Conservation (phyloP, 768 basidiomycete genomes). For the Mycena vitilis region DNA sequence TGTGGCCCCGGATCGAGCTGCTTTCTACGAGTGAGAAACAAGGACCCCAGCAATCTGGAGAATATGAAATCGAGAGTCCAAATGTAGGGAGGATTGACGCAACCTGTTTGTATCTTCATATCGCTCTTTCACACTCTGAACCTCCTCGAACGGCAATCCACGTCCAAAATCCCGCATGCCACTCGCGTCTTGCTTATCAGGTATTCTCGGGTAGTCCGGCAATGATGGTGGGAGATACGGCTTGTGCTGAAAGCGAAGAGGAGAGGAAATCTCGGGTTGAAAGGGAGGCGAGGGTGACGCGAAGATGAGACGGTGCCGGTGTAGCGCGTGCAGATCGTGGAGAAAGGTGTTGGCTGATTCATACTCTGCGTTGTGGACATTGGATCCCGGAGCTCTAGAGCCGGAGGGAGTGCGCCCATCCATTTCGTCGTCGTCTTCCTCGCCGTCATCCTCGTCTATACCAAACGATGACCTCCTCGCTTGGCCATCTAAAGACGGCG, state of each 20-base stretch:
- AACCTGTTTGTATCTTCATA: conserved; percentile 78
- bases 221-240: conserved; percentile 14
- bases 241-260: conserved; percentile 3
- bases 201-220: conserved; percentile 11
- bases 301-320: conserved; percentile 71
- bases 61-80: conserved; percentile 12
- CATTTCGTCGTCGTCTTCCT: conserved; percentile 44
- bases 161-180: conserved; percentile 13
- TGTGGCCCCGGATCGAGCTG: conserved; percentile 39
- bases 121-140: conserved; percentile 60
- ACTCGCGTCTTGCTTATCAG: conserved; percentile 30
- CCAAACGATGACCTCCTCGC: conserved; percentile 45
- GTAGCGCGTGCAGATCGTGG: conserved; percentile 75
- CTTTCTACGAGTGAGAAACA: conserved; percentile 72
- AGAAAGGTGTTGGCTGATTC: conserved; percentile 72
- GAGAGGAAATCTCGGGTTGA: neutral
- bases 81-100: conserved; percentile 21
- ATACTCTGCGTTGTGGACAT: conserved; percentile 56
- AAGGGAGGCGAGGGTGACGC: conserved; percentile 38
- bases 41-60: conserved; percentile 68
- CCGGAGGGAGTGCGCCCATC: conserved; percentile 25
- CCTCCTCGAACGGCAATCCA: conserved; percentile 49
- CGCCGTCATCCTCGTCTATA: conserved; percentile 49
- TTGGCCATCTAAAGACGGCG: conserved; percentile 66
- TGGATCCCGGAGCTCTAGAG: conserved; percentile 18